A percentile compares a stretch with the other conserved stretches of the same genome.
Conservation (phyloP, 129 eudicot genomes). For the Pittosporum tobira region DNA sequence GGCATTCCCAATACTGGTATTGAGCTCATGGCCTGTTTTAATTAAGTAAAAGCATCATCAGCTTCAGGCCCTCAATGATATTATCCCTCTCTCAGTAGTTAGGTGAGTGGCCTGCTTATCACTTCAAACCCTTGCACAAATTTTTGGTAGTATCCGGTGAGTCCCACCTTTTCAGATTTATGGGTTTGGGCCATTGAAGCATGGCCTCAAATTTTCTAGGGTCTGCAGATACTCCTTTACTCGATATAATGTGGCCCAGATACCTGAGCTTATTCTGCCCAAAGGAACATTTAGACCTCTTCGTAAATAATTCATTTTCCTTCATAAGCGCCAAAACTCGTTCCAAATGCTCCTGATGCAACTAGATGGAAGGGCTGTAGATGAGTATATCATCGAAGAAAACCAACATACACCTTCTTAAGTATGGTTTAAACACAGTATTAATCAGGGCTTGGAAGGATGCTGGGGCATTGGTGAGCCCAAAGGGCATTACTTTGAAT, state of each 20-base stretch:
- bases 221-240: not conserved
- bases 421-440: not conserved
- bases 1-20: too few relatives aligned
- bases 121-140: not conserved
- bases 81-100: not conserved
- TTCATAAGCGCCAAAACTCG: too few relatives aligned
- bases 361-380: too few relatives aligned
- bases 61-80: not conserved
- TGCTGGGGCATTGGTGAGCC: too few relatives aligned
- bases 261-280: too few relatives aligned
- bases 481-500: too few relatives aligned
- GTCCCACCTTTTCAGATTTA: not conserved
- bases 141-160: too few relatives aligned
- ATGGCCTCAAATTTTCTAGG: slow-evolving; percentile 11
- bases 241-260: slow-evolving; percentile 4
- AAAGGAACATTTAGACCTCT: too few relatives aligned
- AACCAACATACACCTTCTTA: not conserved
- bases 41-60: too few relatives aligned
- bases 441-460: not conserved
- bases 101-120: not conserved
- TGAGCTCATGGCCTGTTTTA: too few relatives aligned
- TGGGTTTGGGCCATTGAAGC: slow-evolving; percentile 5
- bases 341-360: too few relatives aligned
- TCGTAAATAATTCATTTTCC: too few relatives aligned
- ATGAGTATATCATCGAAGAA: slow-evolving; percentile 4